phyloP scores from a whole-genome alignment of 768 basidiomycete genomes.

The Hericium alpestre region DNA sequence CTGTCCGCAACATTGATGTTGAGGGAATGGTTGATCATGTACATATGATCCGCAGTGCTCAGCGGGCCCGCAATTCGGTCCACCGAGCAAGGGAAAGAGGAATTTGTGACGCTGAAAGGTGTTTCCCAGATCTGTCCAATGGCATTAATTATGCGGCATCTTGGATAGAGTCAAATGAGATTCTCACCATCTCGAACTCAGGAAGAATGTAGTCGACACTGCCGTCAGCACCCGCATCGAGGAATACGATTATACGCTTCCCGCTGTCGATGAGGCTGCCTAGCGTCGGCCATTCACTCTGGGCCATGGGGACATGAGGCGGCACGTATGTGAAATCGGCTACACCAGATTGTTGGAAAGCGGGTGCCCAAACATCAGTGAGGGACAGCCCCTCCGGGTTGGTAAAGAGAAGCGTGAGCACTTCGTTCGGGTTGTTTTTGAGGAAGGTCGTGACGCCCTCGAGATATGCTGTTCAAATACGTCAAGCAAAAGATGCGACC shows the following conservation, averaged over 20 bases:
- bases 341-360: conserved; percentile 40
- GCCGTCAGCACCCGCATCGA: conserved; percentile 34
- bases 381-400: conserved; percentile 50
- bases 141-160: not conserved
- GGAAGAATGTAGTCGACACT: conserved; percentile 42
- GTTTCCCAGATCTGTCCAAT: conserved; percentile 44
- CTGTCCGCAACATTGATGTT: conserved; percentile 28
- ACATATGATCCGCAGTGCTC: conserved; percentile 38
- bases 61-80: conserved; percentile 42
- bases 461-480: not conserved
- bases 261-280: conserved; percentile 50
- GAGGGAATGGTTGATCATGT: conserved; percentile 50
- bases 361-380: conserved; percentile 37
- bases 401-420: conserved; percentile 55
- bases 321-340: conserved; percentile 38
- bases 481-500: not conserved
- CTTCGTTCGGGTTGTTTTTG: conserved; percentile 46
- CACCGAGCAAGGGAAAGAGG: conserved; percentile 42
- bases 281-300: conserved; percentile 48
- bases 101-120: conserved; percentile 39
- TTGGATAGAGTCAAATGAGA: too few relatives aligned
- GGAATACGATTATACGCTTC: conserved; percentile 51
- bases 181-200: conserved; percentile 42
- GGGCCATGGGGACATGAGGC: conserved; percentile 19
- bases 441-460: not conserved